A percentile compares a stretch with the other conserved stretches of the same genome.
Evolutionary conservation across 1,284 basidiomycete species (phyloP).

Genomic region (Pascua sp.): DNA sequence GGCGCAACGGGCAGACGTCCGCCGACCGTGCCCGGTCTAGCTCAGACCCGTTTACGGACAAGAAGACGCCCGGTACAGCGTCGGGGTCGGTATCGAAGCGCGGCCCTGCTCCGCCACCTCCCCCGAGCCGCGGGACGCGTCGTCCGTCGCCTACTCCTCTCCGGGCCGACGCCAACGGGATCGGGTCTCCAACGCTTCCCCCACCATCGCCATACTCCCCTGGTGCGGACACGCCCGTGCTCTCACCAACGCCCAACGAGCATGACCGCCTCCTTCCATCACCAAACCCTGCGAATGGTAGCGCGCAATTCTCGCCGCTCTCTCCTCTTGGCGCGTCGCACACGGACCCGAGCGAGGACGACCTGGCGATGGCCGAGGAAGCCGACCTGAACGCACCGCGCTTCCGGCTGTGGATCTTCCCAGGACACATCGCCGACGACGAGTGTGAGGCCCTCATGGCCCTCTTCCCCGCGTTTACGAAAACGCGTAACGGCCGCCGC

Average conservation of each 20-base stretch:
- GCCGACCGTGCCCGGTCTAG: slow-evolving; percentile 6
- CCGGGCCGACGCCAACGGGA: slow-evolving; percentile 3
- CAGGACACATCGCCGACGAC: slow-evolving; percentile 38
- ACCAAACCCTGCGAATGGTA: not conserved
- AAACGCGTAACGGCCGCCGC: slow-evolving; percentile 9
- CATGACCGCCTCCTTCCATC: slow-evolving; percentile 16
- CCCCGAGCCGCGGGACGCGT: no score
- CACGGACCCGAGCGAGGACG: not conserved
- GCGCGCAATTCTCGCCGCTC: not conserved
- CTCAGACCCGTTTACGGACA: slow-evolving; percentile 42
- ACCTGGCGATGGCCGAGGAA: slow-evolving; percentile 22
- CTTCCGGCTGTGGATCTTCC: slow-evolving; percentile 43
- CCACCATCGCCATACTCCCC: not conserved
- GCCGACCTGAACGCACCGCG: slow-evolving; percentile 38
- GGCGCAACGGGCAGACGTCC: slow-evolving; percentile 2
- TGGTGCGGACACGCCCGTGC: not conserved
- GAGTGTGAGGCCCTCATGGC: slow-evolving; percentile 33
- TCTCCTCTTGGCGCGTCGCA: not conserved
- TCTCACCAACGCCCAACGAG: not conserved
- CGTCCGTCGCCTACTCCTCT: no score
- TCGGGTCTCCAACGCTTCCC: not conserved
- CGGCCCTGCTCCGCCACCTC: no score
- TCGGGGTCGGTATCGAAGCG: no score
- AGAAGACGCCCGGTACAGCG: not conserved
- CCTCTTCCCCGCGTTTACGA: slow-evolving; percentile 28